These are phyloP conservation scores for Trichosporon coremiiforme DNA, from an alignment of 1,284 basidiomycete genomes.

Conservation along the genomic window DNA sequence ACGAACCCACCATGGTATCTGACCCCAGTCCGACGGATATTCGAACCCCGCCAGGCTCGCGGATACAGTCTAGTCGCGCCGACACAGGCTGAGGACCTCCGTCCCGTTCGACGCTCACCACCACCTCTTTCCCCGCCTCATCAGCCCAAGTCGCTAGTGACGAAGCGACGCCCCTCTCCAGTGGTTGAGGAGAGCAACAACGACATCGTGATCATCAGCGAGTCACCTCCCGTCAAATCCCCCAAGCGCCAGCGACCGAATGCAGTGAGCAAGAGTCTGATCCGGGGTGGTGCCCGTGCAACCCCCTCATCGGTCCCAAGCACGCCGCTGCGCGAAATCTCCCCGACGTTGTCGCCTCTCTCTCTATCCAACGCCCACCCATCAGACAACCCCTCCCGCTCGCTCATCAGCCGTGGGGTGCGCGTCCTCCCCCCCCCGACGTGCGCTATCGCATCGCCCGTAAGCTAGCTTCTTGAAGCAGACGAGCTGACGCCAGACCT, in stretches of 20 bases:
- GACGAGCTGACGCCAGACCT: conserved; percentile 22
- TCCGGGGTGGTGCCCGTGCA: too few relatives aligned
- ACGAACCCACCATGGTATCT: neutral
- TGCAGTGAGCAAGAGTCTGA: too few relatives aligned
- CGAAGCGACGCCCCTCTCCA: too few relatives aligned
- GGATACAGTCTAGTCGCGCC: neutral
- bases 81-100: neutral
- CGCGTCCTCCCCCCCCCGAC: neutral
- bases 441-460: conserved; percentile 23
- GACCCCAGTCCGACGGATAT: neutral
- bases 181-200: neutral
- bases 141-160: too few relatives aligned
- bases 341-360: neutral
- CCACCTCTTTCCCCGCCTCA: neutral
- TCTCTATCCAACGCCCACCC: too few relatives aligned
- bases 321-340: conserved; percentile 13
- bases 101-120: neutral
- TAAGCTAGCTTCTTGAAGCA: conserved; percentile 5
- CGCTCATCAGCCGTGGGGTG: too few relatives aligned
- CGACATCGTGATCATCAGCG: neutral
- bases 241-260: too few relatives aligned
- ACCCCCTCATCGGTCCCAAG: neutral
- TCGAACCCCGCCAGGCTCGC: neutral
- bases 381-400: too few relatives aligned
- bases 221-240: too few relatives aligned